Evolutionary conservation across 1,139 yeast genomes (phyloP), one percentile per base, ranked within the genome.

Genomic region (Oligophagozyma castellii): DNA sequence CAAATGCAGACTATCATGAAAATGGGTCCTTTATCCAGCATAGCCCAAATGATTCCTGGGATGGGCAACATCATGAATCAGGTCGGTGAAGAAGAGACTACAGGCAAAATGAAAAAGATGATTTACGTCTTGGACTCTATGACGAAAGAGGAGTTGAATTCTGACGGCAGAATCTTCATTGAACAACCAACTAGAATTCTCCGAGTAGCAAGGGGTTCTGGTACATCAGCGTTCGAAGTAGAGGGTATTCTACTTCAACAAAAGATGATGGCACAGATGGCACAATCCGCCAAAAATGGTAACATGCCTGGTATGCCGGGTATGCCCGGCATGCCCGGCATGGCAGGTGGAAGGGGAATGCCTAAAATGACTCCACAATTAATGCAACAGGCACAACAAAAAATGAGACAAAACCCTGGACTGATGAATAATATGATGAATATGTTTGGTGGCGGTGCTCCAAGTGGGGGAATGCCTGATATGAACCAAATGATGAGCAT

Each of bases 11-110:
- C 86, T 43, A 78, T 92, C 45, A 66, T 86, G 70, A 89, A 89
- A 53, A 80, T 89, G 93, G 98, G 98, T 2, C 95, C 96, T 4
- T 59, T 89, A 31, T 73, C 93, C 15, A 86, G 86, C 51, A 79
- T 89, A 40, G 95, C 96, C 5, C 73, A 80, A 34, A 86, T 86
- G 95, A 76, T 92, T 37, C 98, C 98, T 0, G 92, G 89, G n/a
- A 80, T 81, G 47, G 70, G 84, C 61, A 71, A 86, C 19, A 65
- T 86, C 63, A 77, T 89, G 70, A 75, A 70, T 29, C 89, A 80
- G 55, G 74, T 83, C 24, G 86, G 89, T 15, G 96, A 86, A 51
- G 95, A 86, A 46, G 95, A 89, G 46, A 75, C 94, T 0, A 70
- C 81, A 16, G 67, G 69, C 34, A 70, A 79, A 47, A 67, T 89